phyloP scores from a whole-genome alignment of 345 rosid species.

The Angophora floribunda region DNA sequence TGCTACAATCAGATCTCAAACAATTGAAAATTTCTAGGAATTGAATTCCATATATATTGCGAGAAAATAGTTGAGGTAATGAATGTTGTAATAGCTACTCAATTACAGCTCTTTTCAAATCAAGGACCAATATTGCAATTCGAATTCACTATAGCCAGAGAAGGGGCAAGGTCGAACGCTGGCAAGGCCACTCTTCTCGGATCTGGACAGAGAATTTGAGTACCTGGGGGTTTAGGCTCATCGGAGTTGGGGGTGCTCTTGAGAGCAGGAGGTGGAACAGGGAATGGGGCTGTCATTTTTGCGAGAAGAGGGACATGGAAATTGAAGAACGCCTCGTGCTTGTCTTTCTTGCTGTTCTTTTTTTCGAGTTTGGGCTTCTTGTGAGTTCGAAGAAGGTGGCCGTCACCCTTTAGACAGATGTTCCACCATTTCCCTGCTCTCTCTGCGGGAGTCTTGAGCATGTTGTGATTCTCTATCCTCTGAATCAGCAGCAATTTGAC shows the following conservation, averaged over 20 bases:
- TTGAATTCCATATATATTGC: no score
- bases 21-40: no score
- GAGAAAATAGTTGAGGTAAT: no score
- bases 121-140: no score
- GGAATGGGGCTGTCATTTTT: slow-evolving; percentile 13
- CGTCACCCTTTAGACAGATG: slow-evolving; percentile 74
- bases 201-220: no score
- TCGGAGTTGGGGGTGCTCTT: background rate
- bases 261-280: slow-evolving; percentile 13
- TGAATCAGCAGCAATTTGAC: no score
- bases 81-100: no score
- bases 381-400: slow-evolving; percentile 44
- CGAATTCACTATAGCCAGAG: no score
- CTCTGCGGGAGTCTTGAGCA: background rate
- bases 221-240: background rate
- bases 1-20: no score
- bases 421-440: background rate
- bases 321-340: background rate
- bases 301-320: background rate
- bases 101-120: no score
- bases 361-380: slow-evolving; percentile 1
- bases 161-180: no score
- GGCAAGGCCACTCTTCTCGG: no score
- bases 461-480: background rate
- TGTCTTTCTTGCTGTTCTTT: background rate